Percentiles rank a stretch among this genome's conserved stretches.
These are phyloP conservation scores for Neoarthrinium moseri DNA, from an alignment of 2,329 filamentous ascomycete genomes.

Conservation along the genomic window DNA sequence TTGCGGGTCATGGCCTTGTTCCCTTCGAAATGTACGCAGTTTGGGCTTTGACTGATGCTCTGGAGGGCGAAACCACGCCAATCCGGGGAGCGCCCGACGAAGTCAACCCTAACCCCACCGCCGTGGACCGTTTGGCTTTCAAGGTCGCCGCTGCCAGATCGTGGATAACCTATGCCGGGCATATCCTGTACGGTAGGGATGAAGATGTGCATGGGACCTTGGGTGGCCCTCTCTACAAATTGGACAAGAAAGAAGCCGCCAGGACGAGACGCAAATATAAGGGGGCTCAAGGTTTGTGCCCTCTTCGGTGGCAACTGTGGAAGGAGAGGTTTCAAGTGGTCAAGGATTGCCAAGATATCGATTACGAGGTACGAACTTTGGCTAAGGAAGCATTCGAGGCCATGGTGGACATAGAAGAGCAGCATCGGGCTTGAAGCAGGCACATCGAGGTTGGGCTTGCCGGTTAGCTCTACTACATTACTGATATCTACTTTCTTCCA, in stretches of 20 bases:
- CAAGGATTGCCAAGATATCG: conserved; percentile 8
- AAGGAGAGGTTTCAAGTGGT: conserved; percentile 16
- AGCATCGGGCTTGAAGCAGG: too few relatives aligned
- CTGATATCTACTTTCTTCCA: too few relatives aligned
- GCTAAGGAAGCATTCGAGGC: background rate
- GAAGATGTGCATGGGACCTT: conserved; percentile 15
- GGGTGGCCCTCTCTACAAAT: conserved; percentile 17
- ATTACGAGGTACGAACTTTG: background rate
- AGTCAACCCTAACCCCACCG: conserved; percentile 1
- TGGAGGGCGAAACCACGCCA: conserved; percentile 3
- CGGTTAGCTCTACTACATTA: too few relatives aligned
- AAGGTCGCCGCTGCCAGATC: conserved; percentile 1
- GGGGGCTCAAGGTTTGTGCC: conserved; percentile 14
- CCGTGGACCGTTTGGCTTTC: conserved; percentile 1
- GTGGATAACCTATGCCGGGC: background rate
- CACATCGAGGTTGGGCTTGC: too few relatives aligned
- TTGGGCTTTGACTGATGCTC: conserved; percentile 5
- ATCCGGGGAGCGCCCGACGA: conserved; percentile 6
- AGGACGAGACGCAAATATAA: conserved; percentile 13
- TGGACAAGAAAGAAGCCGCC: conserved; percentile 14
- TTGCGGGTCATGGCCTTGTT: background rate
- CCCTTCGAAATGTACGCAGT: conserved; percentile 3
- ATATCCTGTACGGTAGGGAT: background rate
- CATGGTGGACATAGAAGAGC: background rate
- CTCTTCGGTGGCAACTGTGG: conserved; percentile 17